Percentiles rank a stretch among this genome's conserved stretches.
Evolutionary conservation across 2,329 filamentous ascomycete genomes (phyloP).

Genomic region (Akanthomyces dipterigenus): DNA sequence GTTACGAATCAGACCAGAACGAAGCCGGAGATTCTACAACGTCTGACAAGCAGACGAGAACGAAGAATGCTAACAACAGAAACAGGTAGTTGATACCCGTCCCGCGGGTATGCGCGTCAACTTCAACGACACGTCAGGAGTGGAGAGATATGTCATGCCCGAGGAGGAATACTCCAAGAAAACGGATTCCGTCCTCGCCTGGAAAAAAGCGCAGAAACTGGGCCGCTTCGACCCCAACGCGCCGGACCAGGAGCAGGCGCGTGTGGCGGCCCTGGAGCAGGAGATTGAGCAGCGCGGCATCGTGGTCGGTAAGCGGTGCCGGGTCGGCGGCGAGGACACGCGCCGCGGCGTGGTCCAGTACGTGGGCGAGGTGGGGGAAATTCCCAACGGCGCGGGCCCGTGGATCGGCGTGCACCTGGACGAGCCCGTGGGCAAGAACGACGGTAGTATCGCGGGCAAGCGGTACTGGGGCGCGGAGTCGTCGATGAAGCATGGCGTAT

Average conservation of each 20-base stretch:
- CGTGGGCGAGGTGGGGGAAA: conserved; percentile 68
- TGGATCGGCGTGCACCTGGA: conserved; percentile 74
- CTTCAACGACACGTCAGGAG: conserved; percentile 71
- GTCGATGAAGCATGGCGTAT: conserved; percentile 64
- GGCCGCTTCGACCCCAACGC: conserved; percentile 90
- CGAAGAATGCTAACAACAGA: conserved; percentile 11
- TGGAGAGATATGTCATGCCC: conserved; percentile 90
- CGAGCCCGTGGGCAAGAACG: conserved; percentile 77
- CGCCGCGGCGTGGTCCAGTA: conserved; percentile 65
- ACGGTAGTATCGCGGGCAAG: conserved; percentile 61
- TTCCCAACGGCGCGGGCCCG: conserved; percentile 54
- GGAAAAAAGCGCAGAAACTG: conserved; percentile 94
- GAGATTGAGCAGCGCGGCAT: conserved; percentile 68
- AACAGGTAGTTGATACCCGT: conserved; percentile 71
- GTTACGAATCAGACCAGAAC: too few species aligned
- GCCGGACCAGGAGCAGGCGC: conserved; percentile 64
- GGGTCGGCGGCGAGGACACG: conserved; percentile 59
- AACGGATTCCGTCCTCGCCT: conserved; percentile 81
- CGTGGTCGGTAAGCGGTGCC: conserved; percentile 54
- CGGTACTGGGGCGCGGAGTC: conserved; percentile 65
- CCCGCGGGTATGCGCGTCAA: conserved; percentile 70
- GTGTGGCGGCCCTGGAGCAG: conserved; percentile 58
- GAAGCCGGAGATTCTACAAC: not conserved
- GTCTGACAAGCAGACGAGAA: not conserved
- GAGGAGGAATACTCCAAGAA: conserved; percentile 78